Percentiles rank a stretch among this genome's conserved stretches.
Conservation (phyloP, 2,329 filamentous ascomycete species). For the Hypoxylon sp. region DNA sequence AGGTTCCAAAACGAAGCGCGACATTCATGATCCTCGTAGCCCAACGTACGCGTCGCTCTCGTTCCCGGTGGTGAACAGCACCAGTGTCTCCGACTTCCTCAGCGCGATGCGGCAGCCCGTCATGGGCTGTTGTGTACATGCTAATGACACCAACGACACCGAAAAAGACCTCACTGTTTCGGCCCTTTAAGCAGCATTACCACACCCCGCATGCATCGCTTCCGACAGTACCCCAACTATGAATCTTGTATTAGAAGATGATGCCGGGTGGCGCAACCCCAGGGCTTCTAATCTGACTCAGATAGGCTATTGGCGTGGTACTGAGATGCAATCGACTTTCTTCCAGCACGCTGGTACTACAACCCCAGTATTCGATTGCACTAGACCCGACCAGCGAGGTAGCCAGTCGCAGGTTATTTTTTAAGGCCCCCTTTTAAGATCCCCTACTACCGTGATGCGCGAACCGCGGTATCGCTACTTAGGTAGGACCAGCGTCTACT, state of each 20-base stretch:
- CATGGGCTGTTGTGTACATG: conserved; percentile 21
- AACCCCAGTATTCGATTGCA: conserved; percentile 22
- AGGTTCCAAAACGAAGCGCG: conserved; percentile 3
- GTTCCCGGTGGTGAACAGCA: neutral
- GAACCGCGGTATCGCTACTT: neutral
- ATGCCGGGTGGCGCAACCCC: conserved; percentile 14
- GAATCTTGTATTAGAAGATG: conserved; percentile 17
- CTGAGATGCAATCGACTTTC: conserved; percentile 39
- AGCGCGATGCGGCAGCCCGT: conserved; percentile 1
- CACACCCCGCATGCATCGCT: conserved; percentile 36
- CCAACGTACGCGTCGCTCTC: neutral
- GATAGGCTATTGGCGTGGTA: conserved; percentile 40
- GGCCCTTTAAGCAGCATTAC: conserved; percentile 38
- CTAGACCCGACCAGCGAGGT: conserved; percentile 17
- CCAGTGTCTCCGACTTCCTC: neutral
- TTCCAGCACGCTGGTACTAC: conserved; percentile 38
- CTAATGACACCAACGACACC: conserved; percentile 9
- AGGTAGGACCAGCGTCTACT: neutral
- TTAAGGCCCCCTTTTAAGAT: neutral
- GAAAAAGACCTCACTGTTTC: conserved; percentile 23
- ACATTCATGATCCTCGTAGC: conserved; percentile 5
- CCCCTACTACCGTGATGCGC: neutral
- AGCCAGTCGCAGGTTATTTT: neutral
- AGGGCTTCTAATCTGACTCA: conserved; percentile 41
- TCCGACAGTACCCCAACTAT: conserved; percentile 17